phyloP scores from a whole-genome alignment of 208 protist genomes.

The Angomonas deanei region DNA sequence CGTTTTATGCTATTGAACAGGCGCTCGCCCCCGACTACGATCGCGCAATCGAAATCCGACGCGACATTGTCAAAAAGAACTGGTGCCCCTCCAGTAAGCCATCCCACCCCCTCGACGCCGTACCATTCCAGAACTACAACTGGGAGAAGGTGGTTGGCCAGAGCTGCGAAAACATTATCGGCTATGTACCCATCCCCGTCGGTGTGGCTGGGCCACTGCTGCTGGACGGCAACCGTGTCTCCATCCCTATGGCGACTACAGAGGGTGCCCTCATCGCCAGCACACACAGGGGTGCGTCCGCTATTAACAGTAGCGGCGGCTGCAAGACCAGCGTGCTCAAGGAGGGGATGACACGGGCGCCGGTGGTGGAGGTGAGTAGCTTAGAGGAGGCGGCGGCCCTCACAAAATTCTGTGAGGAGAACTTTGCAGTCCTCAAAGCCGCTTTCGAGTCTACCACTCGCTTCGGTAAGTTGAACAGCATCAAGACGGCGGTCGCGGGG shows the following conservation, averaged over 20 bases:
- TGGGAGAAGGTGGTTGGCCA: conserved; percentile 89
- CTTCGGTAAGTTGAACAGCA: conserved; percentile 89
- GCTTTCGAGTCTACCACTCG: conserved; percentile 93
- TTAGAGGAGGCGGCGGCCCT: conserved; percentile 78
- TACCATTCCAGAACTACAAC: conserved; percentile 88
- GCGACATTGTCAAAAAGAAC: conserved; percentile 63
- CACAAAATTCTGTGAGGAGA: conserved; percentile 88
- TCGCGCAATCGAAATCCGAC: conserved; percentile 76
- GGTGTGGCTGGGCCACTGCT: conserved; percentile 93
- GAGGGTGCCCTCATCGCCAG: conserved; percentile 96
- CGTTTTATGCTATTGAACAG: conserved; percentile 84
- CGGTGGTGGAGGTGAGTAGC: conserved; percentile 86
- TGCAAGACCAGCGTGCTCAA: conserved; percentile 84
- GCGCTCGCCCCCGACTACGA: conserved; percentile 83
- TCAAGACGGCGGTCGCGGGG: conserved; percentile 88
- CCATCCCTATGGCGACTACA: conserved; percentile 97
- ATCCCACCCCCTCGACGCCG: conserved; percentile 41
- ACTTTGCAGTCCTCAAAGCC: conserved; percentile 71
- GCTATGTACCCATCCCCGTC: conserved; percentile 96
- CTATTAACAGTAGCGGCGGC: conserved; percentile 89
- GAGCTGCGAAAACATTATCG: conserved; percentile 96
- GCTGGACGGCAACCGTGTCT: conserved; percentile 86
- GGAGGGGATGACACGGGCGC: conserved; percentile 97
- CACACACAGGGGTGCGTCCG: conserved; percentile 94
- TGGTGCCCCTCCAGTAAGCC: conserved; percentile 20